These are phyloP conservation scores for Boletus subcaerulescens DNA, from an alignment of 768 basidiomycete genomes.

Conservation along the genomic window DNA sequence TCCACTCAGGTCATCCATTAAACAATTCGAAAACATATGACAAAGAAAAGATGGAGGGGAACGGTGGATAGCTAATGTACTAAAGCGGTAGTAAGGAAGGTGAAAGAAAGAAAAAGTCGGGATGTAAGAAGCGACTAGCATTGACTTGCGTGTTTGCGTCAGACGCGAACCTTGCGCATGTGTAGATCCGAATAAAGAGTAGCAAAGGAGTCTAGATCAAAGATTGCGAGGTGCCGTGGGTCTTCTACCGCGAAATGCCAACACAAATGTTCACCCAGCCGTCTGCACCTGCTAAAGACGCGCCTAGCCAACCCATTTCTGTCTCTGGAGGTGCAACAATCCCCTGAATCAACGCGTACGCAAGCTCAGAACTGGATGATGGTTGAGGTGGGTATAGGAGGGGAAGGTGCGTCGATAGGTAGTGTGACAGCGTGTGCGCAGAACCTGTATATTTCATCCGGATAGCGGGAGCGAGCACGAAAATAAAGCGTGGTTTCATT, in stretches of 20 bases:
- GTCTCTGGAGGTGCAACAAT: constrained; percentile 78
- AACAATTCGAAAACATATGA: constrained; percentile 10
- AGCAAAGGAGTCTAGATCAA: background rate
- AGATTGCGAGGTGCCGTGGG: no score
- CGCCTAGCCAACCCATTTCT: constrained; percentile 93
- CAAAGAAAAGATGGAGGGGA: background rate
- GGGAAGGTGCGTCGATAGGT: constrained; percentile 72
- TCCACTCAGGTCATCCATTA: constrained; percentile 15
- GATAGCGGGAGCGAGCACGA: background rate
- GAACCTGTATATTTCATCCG: constrained; percentile 47
- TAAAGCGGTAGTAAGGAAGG: background rate
- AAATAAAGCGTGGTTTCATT: background rate
- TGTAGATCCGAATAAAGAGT: background rate
- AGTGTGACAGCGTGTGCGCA: constrained; percentile 64
- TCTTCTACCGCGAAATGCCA: constrained; percentile 43
- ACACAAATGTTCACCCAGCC: constrained; percentile 94
- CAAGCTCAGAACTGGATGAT: constrained; percentile 49
- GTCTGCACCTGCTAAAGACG: constrained; percentile 88
- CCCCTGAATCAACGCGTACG: constrained; percentile 82
- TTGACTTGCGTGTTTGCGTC: background rate
- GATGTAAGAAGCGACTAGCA: background rate
- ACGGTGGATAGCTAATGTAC: constrained; percentile 2
- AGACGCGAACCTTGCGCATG: background rate
- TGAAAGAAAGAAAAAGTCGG: background rate
- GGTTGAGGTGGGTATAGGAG: constrained; percentile 67